phyloP scores from a whole-genome alignment of 2,329 filamentous ascomycete genomes.

The Fusarium pseudonygamai region DNA sequence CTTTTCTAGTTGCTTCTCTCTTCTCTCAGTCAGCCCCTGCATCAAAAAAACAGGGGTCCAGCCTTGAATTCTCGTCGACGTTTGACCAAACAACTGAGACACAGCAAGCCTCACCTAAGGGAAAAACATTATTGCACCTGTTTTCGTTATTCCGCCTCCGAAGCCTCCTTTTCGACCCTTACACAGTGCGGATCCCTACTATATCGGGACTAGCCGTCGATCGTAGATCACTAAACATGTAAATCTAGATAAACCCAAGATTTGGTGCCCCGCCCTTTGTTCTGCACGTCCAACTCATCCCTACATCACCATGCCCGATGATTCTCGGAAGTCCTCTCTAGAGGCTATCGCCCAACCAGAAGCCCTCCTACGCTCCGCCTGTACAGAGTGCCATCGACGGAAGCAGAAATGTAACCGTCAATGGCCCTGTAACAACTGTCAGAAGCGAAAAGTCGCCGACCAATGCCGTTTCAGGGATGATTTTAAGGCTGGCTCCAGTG shows the following conservation, averaged over 20 bases:
- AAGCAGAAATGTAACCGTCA: slow-evolving; percentile 27
- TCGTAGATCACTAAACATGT: slow-evolving; percentile 6
- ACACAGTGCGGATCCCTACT: not conserved
- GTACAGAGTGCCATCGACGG: slow-evolving; percentile 20
- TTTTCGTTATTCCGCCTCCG: not conserved
- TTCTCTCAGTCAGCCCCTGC: not conserved
- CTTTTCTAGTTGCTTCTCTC: not conserved
- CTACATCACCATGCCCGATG: slow-evolving; percentile 13
- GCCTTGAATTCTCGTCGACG: not conserved
- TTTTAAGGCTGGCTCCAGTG: not conserved
- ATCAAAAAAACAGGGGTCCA: not conserved
- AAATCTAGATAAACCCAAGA: not conserved
- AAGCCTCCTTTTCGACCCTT: not conserved
- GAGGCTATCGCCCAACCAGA: slow-evolving; percentile 4
- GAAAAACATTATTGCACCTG: slow-evolving; percentile 19
- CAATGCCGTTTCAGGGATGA: slow-evolving; percentile 24
- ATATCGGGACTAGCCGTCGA: not conserved
- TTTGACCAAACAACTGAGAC: slow-evolving; percentile 1
- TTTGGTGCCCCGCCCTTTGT: slow-evolving; percentile 1
- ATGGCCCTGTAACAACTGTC: slow-evolving; percentile 21
- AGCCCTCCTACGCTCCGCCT: not conserved
- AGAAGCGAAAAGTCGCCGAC: slow-evolving; percentile 24
- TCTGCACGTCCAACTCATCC: not conserved
- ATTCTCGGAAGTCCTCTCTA: slow-evolving; percentile 3
- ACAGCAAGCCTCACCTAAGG: not conserved